These are phyloP conservation scores for Geotrichum citri-aurantii DNA, from an alignment of 1,139 yeast genomes.

Conservation along the genomic window DNA sequence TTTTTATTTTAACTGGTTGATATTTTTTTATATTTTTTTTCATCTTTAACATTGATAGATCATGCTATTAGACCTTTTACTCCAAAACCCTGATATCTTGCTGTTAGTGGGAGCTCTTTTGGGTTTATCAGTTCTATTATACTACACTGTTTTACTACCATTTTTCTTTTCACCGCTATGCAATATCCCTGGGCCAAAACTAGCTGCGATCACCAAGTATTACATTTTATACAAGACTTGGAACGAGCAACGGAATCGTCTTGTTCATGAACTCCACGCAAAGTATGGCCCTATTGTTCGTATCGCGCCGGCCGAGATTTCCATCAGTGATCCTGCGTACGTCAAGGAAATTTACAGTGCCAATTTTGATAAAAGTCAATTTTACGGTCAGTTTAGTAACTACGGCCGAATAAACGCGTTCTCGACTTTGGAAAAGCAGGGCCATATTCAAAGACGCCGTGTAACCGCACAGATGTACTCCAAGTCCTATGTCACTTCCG, in stretches of 20 bases:
- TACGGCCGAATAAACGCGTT: conserved; percentile 57
- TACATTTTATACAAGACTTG: conserved; percentile 52
- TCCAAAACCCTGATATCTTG: background rate
- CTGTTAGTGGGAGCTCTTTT: background rate
- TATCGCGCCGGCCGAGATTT: conserved; percentile 56
- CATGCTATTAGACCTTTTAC: conserved; percentile 11
- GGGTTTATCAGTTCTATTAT: conserved; percentile 2
- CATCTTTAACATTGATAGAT: background rate
- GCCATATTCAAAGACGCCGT: conserved; percentile 43
- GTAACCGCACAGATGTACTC: conserved; percentile 28
- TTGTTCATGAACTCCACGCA: conserved; percentile 48
- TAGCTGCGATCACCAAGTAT: conserved; percentile 44
- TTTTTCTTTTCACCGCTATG: conserved; percentile 40
- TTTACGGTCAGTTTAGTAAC: conserved; percentile 58
- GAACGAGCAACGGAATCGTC: conserved; percentile 47
- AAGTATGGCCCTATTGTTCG: conserved; percentile 58
- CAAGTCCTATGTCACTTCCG: conserved; percentile 31
- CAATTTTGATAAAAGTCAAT: conserved; percentile 54
- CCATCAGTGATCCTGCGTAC: conserved; percentile 50
- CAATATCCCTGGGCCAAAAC: conserved; percentile 56
- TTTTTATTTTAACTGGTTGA: no score
- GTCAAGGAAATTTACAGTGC: conserved; percentile 52
- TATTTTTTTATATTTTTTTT: background rate
- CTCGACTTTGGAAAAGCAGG: conserved; percentile 46
- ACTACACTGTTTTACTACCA: conserved; percentile 20